phyloP scores from a whole-genome alignment of 805 yeast genomes.

The Starmerella asiatica region DNA sequence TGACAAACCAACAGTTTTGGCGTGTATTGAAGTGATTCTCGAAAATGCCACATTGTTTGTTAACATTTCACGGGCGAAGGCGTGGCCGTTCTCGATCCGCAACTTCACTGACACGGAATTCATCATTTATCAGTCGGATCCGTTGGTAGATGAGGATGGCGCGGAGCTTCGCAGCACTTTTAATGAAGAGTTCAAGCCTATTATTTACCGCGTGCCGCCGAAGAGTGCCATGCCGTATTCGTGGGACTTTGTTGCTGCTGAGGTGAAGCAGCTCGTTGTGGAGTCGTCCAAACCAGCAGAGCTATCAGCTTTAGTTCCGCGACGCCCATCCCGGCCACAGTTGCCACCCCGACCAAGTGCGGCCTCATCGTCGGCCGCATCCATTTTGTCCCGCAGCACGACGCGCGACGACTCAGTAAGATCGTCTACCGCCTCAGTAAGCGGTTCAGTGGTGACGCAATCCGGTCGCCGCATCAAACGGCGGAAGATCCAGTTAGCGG shows the following conservation, averaged over 20 bases:
- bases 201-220: slow-evolving; percentile 70
- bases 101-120: slow-evolving; percentile 84
- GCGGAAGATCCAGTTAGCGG: slow-evolving; percentile 72
- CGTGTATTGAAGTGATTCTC: slow-evolving; percentile 60
- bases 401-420: not conserved
- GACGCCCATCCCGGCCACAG: not conserved
- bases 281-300: slow-evolving; percentile 37
- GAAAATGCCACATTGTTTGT: slow-evolving; percentile 75
- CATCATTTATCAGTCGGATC: slow-evolving; percentile 74
- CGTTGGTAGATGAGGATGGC: slow-evolving; percentile 50
- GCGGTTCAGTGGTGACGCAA: not conserved
- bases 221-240: slow-evolving; percentile 95
- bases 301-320: not conserved
- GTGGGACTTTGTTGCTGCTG: slow-evolving; percentile 92
- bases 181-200: slow-evolving; percentile 54
- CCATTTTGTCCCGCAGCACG: not conserved
- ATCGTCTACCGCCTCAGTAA: not conserved
- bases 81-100: slow-evolving; percentile 89
- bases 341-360: not conserved
- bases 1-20: slow-evolving; percentile 43
- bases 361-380: slow-evolving; percentile 1
- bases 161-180: slow-evolving; percentile 28
- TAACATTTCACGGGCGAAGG: slow-evolving; percentile 55
- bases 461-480: slow-evolving; percentile 1
- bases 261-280: slow-evolving; percentile 63